Evolutionary conservation across 192 early-diverging fungal species (phyloP).

Genomic region (Coemansia sp.): DNA sequence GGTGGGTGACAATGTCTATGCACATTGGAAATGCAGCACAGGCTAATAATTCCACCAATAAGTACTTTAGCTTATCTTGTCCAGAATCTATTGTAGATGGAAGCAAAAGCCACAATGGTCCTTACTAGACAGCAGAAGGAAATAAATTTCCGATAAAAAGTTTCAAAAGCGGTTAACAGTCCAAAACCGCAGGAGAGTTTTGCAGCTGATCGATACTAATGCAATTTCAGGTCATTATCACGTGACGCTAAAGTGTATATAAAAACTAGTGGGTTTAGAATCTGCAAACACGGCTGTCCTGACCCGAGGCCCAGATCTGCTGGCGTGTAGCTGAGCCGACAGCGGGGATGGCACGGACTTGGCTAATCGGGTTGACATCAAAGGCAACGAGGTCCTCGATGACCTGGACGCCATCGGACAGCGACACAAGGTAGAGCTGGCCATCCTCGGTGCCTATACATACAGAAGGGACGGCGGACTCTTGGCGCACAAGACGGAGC

Average conservation of each 20-base stretch:
- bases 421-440: conserved; percentile 25
- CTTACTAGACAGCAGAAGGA: conserved; percentile 13
- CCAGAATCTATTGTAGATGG: conserved; percentile 11
- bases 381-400: conserved; percentile 47
- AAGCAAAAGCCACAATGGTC: conserved; percentile 5
- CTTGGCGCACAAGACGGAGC: conserved; percentile 26
- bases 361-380: conserved; percentile 46
- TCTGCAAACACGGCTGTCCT: conserved; percentile 18
- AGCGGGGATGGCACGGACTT: conserved; percentile 19
- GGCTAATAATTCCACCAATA: conserved; percentile 12
- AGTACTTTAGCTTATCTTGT: conserved; percentile 11
- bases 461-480: conserved; percentile 5
- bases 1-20: conserved; percentile 12
- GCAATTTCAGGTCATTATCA: conserved; percentile 3
- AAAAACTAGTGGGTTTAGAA: conserved; percentile 17
- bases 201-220: neutral
- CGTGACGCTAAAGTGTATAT: conserved; percentile 3
- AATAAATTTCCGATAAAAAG: neutral
- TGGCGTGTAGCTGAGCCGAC: conserved; percentile 11
- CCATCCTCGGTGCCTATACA: conserved; percentile 47
- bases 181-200: neutral
- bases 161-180: neutral
- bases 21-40: neutral
- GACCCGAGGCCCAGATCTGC: conserved; percentile 40
- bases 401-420: conserved; percentile 5